Conservation (phyloP, 495 filamentous ascomycete species). For the Penicillium canescens region DNA sequence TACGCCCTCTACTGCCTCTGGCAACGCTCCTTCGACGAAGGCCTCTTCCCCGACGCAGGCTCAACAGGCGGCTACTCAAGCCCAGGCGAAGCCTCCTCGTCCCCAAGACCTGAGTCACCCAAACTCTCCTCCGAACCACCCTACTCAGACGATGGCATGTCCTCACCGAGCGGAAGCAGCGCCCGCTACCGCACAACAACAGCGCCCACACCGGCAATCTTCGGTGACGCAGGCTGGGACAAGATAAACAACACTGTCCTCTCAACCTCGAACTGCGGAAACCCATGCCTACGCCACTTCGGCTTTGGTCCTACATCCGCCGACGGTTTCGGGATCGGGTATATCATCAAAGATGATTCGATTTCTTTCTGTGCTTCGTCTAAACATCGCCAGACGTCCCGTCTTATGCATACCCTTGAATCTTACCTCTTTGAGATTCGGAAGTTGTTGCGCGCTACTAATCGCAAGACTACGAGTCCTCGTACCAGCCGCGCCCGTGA, state of each 20-base stretch:
- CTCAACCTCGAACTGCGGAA: constrained; percentile 97
- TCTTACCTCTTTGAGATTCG: constrained; percentile 87
- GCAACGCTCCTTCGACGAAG: constrained; percentile 84
- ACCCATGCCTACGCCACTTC: constrained; percentile 94
- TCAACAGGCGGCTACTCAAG: constrained; percentile 55
- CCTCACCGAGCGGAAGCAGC: constrained; percentile 33
- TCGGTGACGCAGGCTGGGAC: constrained; percentile 90
- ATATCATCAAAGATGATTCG: constrained; percentile 96
- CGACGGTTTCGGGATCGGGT: constrained; percentile 96
- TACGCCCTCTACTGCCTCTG: constrained; percentile 95
- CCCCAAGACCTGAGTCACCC: constrained; percentile 50
- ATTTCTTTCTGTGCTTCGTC: constrained; percentile 89
- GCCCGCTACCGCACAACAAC: constrained; percentile 30
- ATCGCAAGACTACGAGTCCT: constrained; percentile 53
- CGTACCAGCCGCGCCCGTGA: constrained; percentile 66
- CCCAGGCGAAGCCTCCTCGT: constrained; percentile 38
- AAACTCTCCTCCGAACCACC: constrained; percentile 37
- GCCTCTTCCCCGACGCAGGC: constrained; percentile 57
- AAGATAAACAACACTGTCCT: constrained; percentile 92
- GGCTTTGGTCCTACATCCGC: constrained; percentile 94
- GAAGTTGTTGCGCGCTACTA: constrained; percentile 71
- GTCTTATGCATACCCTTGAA: constrained; percentile 87
- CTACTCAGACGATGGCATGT: constrained; percentile 43
- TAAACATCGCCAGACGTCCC: constrained; percentile 89
- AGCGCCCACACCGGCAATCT: constrained; percentile 70